A percentile compares a stretch with the other conserved stretches of the same genome.
Conservation (phyloP, 1,139 yeast genomes). For the Kodamaea suecica region DNA sequence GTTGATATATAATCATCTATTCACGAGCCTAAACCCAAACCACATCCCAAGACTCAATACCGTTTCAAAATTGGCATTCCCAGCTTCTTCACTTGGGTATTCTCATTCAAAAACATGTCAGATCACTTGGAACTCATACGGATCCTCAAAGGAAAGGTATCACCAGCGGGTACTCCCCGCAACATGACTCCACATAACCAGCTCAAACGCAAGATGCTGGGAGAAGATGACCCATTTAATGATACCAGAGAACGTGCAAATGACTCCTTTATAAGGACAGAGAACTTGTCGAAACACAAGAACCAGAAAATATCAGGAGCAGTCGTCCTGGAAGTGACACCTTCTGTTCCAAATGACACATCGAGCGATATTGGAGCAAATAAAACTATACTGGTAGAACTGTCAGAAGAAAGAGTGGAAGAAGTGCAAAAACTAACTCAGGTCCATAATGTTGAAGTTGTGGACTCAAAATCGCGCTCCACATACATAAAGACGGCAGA, state of each 20-base stretch:
- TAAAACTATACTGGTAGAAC: slow-evolving; percentile 8
- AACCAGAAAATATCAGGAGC: not conserved
- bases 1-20: too few relatives aligned
- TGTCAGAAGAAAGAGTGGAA: not conserved
- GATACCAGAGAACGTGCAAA: slow-evolving; percentile 12
- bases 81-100: not conserved
- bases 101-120: slow-evolving; percentile 3
- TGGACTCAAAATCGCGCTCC: not conserved
- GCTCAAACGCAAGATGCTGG: slow-evolving; percentile 3
- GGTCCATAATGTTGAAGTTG: not conserved
- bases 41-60: too few relatives aligned
- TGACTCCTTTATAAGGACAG: slow-evolving; percentile 14
- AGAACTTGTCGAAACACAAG: slow-evolving; percentile 12
- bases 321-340: not conserved
- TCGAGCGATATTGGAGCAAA: slow-evolving; percentile 12
- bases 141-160: slow-evolving; percentile 14
- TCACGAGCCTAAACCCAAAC: too few relatives aligned
- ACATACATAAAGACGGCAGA: not conserved
- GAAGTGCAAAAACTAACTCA: too few relatives aligned
- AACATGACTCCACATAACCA: not conserved
- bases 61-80: not conserved
- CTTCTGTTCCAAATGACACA: not conserved
- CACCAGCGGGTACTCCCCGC: slow-evolving; percentile 12
- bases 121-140: slow-evolving; percentile 9
- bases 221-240: slow-evolving; percentile 23